Conservation (phyloP, 257 asterid genomes). For the Leptodermis oblonga region DNA sequence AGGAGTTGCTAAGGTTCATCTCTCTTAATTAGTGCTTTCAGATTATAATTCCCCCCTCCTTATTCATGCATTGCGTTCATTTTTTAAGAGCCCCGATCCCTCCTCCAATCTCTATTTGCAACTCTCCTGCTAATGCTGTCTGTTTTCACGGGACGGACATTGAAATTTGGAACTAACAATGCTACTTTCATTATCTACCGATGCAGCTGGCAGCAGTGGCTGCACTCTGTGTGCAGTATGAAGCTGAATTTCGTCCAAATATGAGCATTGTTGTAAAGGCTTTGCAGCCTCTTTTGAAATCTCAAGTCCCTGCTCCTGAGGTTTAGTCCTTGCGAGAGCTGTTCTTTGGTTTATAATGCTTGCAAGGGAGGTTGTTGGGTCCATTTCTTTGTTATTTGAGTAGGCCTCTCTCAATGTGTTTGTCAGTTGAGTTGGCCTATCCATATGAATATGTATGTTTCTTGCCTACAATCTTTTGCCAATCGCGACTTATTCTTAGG, state of each 20-base stretch:
- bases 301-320: constrained; percentile 54
- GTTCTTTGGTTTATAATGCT: constrained; percentile 13
- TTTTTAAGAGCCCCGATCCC: not conserved
- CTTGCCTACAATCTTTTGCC: not conserved
- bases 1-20: constrained; percentile 89
- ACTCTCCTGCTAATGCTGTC: not conserved
- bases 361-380: not conserved
- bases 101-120: not conserved
- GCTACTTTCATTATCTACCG: constrained; percentile 14
- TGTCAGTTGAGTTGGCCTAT: constrained; percentile 8
- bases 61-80: not conserved
- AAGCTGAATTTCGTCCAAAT: constrained; percentile 87
- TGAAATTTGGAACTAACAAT: not conserved
- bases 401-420: not conserved
- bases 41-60: constrained; percentile 2
- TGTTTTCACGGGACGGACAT: not conserved
- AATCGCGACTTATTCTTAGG: not conserved
- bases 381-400: not conserved
- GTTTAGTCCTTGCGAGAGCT: constrained; percentile 16
- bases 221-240: constrained; percentile 87
- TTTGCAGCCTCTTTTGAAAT: constrained; percentile 69
- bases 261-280: constrained; percentile 95
- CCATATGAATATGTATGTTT: not conserved
- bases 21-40: not conserved
- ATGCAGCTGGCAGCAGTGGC: constrained; percentile 87